Evolutionary conservation across 768 basidiomycete genomes (phyloP), one percentile per base, ranked within the genome.

Genomic region (Peribolospora kevripleyi): DNA sequence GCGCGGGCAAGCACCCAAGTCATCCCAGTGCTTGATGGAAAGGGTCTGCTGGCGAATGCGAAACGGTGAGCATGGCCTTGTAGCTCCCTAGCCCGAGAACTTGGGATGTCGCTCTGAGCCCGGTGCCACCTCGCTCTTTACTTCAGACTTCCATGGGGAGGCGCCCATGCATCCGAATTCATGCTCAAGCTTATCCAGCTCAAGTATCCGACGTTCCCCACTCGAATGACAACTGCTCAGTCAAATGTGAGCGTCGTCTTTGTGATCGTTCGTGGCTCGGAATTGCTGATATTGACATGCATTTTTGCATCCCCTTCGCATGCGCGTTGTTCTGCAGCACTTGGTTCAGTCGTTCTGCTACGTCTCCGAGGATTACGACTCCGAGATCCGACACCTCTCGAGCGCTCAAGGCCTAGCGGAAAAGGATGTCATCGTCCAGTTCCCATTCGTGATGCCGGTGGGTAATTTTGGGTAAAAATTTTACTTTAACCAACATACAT

Each of bases 141-240:
- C 7, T 14, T 11, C 58, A 93, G 90, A 59, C 84, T 98, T 67
- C 83, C 86, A 4, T 97, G 87, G 85, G 93, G 93, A 38, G 77
- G 82, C 37, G 76, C 78, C 2, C 90, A 95, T 62, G 78, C 86
- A 1, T 78, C 84, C 0, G 93, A 98, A 54, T 83, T 93, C 63
- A 74, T 95, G 52, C 76, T 90, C 57, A 93, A 88, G 64, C 78
- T 91, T 25, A 79, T 90, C 46, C 90, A 95, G 64, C 75, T 97
- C 42, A 98, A 97, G 67, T 93, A 97, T 65, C 82, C 91, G 38
- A 81, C 74, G 49, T 97, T 97, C 66, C 84, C 86, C 5, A 82
- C 81, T 1, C 79, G 85, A 47, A 76, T 95, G 8, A 82, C 82
- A 0, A 64, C 75, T 11, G 64, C 71, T 0, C 91, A 95, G 62